A percentile compares a stretch with the other conserved stretches of the same genome.
phyloP scores from a whole-genome alignment of 805 yeast genomes.

The Wickerhamiella kazuoi region DNA sequence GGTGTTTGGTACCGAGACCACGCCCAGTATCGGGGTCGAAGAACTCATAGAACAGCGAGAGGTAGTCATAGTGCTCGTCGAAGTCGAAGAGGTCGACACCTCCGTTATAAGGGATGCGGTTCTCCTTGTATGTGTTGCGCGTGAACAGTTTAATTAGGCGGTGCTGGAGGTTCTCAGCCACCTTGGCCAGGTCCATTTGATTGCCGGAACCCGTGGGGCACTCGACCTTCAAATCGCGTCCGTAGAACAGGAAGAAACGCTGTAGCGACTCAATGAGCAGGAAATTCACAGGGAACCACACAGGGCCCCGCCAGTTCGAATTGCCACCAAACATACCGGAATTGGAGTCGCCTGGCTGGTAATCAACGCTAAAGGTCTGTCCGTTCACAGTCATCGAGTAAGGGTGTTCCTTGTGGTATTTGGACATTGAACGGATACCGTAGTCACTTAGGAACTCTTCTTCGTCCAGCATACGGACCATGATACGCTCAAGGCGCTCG shows the following conservation, averaged over 20 bases:
- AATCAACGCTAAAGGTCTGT: slow-evolving; percentile 29
- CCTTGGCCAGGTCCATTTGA: slow-evolving; percentile 20
- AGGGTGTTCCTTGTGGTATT: slow-evolving; percentile 70
- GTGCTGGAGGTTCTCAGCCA: slow-evolving; percentile 80
- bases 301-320: slow-evolving; percentile 95
- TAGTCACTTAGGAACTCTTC: slow-evolving; percentile 66
- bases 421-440: slow-evolving; percentile 79
- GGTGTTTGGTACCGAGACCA: slow-evolving; percentile 86
- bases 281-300: slow-evolving; percentile 90
- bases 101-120: slow-evolving; percentile 65
- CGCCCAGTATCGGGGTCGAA: slow-evolving; percentile 91
- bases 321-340: slow-evolving; percentile 93
- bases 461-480: slow-evolving; percentile 70
- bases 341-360: slow-evolving; percentile 33
- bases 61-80: slow-evolving; percentile 58
- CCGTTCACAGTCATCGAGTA: slow-evolving; percentile 73
- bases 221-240: slow-evolving; percentile 67
- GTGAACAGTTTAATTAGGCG: slow-evolving; percentile 67
- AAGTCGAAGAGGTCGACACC: slow-evolving; percentile 26
- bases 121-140: slow-evolving; percentile 33
- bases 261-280: slow-evolving; percentile 72
- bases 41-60: slow-evolving; percentile 66
- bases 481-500: slow-evolving; percentile 58
- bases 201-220: slow-evolving; percentile 49
- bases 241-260: slow-evolving; percentile 75